Conservation (phyloP, 164 flowering plant genomes). For the Annona squamosa region DNA sequence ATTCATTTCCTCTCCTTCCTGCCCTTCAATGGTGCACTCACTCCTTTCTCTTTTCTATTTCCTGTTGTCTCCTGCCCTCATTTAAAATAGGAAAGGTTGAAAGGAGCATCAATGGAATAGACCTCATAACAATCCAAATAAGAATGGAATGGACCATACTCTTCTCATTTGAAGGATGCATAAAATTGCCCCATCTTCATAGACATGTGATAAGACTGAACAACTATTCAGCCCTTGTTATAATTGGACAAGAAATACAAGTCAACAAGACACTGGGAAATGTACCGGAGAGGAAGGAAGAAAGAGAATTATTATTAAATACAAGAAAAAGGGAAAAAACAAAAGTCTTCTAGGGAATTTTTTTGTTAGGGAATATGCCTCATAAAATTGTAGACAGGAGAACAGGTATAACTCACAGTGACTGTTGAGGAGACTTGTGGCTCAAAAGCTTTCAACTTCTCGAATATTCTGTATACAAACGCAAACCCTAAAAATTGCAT, state of each 20-base stretch:
- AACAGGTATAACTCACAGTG: constrained; percentile 43
- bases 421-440: constrained; percentile 63
- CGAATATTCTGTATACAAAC: constrained; percentile 88
- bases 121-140: neutral
- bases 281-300: neutral
- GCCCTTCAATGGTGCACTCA: no score
- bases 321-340: neutral
- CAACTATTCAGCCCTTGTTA: neutral
- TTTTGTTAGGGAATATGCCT: neutral
- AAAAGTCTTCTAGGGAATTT: neutral
- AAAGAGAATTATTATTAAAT: neutral
- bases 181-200: neutral
- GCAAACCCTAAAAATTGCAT: constrained; percentile 74
- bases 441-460: constrained; percentile 80
- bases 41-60: no score
- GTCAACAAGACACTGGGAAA: neutral
- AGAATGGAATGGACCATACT: neutral
- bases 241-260: neutral
- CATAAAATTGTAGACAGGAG: neutral
- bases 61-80: no score
- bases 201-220: neutral
- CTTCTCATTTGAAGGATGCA: neutral
- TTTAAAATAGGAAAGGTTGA: no score
- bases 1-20: no score
- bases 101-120: no score